A percentile compares a stretch with the other conserved stretches of the same genome.
Conservation (phyloP, 2,329 filamentous ascomycete species). For the Alternaria viburni region DNA sequence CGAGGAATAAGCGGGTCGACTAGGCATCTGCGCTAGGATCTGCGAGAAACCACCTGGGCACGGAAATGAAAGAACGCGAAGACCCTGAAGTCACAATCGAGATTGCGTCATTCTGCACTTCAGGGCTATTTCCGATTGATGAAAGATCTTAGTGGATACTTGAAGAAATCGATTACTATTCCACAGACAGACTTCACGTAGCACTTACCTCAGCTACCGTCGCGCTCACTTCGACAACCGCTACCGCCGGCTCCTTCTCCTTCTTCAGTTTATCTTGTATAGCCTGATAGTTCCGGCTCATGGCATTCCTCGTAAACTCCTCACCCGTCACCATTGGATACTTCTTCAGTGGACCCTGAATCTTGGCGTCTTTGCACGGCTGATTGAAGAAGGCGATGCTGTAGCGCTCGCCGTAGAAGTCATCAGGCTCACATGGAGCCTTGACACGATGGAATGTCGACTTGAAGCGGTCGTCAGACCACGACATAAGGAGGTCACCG, state of each 20-base stretch:
- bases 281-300: constrained; percentile 62
- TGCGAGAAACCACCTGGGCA: too few relatives aligned
- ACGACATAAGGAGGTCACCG: constrained; percentile 70
- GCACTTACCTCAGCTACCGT: not conserved
- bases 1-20: not conserved
- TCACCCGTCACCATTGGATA: constrained; percentile 66
- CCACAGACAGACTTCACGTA: not conserved
- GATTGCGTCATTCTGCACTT: not conserved
- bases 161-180: not conserved
- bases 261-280: constrained; percentile 57
- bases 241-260: not conserved
- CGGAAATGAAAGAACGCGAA: not conserved
- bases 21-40: not conserved
- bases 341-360: constrained; percentile 67
- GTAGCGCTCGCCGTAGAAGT: constrained; percentile 66
- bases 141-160: not conserved
- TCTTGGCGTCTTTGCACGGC: constrained; percentile 63
- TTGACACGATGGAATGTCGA: constrained; percentile 70
- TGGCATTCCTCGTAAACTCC: constrained; percentile 65
- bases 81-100: not conserved
- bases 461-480: constrained; percentile 72
- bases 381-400: constrained; percentile 73
- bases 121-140: not conserved
- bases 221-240: not conserved
- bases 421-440: constrained; percentile 61